Conservation (phyloP, 192 early-diverging fungal species). For the Linnemannia exigua region DNA sequence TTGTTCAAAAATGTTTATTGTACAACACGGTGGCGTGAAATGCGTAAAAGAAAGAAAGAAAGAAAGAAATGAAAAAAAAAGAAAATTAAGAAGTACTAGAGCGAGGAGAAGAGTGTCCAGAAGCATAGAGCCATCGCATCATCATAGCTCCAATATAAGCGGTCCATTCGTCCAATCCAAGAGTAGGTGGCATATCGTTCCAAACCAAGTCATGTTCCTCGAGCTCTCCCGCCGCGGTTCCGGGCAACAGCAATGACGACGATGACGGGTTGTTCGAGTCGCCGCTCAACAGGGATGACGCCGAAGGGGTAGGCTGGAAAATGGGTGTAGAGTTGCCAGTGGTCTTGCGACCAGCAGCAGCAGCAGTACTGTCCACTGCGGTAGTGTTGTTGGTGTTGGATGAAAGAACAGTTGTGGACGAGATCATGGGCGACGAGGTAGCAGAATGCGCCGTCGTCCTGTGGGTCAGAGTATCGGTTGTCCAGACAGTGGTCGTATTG, state of each 20-base stretch:
- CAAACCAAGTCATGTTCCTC: slow-evolving; percentile 44
- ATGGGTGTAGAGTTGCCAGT: background rate
- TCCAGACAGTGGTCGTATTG: slow-evolving; percentile 34
- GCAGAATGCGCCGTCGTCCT: slow-evolving; percentile 18
- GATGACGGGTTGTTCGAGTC: background rate
- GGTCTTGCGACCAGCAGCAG: background rate
- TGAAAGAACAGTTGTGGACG: background rate
- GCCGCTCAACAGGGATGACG: background rate
- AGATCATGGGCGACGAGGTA: slow-evolving; percentile 1
- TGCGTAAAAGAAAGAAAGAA: background rate
- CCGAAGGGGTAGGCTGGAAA: background rate
- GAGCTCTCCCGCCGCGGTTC: background rate
- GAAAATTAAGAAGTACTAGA: background rate
- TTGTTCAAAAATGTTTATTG: background rate
- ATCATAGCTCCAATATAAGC: slow-evolving; percentile 51
- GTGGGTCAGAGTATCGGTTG: slow-evolving; percentile 23
- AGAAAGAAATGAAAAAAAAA: background rate
- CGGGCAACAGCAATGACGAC: background rate
- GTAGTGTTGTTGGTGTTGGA: too few species aligned
- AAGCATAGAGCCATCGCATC: slow-evolving; percentile 52
- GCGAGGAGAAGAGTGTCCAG: slow-evolving; percentile 34
- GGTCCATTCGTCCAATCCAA: slow-evolving; percentile 52
- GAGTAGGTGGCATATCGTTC: slow-evolving; percentile 52
- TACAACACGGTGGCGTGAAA: background rate
- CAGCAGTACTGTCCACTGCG: too few species aligned